These are phyloP conservation scores for Neonectria ditissima DNA, from an alignment of 2,329 filamentous ascomycete species.

Conservation along the genomic window DNA sequence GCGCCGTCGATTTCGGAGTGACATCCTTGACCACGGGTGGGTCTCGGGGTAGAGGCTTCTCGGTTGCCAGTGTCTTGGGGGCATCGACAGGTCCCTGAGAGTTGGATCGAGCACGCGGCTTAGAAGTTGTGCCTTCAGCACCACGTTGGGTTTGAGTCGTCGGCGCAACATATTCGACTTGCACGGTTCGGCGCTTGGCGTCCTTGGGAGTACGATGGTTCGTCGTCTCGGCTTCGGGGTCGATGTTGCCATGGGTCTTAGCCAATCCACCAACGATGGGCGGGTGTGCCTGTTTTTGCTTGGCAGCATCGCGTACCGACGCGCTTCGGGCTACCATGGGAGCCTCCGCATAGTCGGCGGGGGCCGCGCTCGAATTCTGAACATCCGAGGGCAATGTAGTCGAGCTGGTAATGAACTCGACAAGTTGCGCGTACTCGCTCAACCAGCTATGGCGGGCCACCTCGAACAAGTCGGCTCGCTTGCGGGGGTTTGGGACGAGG, in stretches of 20 bases:
- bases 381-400: conserved; percentile 90
- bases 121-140: conserved; percentile 45
- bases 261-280: conserved; percentile 71
- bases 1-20: conserved; percentile 52
- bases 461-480: conserved; percentile 95
- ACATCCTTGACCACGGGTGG: conserved; percentile 61
- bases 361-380: conserved; percentile 78
- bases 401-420: conserved; percentile 96
- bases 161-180: conserved; percentile 97
- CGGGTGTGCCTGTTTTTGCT: conserved; percentile 67
- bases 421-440: conserved; percentile 95
- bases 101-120: conserved; percentile 41
- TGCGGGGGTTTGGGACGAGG: conserved; percentile 92
- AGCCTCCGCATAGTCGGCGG: conserved; percentile 66
- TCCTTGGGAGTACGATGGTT: conserved; percentile 77
- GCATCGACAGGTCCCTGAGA: conserved; percentile 59
- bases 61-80: conserved; percentile 52
- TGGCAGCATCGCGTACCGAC: conserved; percentile 89
- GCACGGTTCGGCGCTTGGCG: conserved; percentile 92
- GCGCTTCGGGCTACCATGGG: conserved; percentile 83
- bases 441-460: conserved; percentile 98
- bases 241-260: conserved; percentile 80
- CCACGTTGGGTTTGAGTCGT: conserved; percentile 86
- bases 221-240: conserved; percentile 68
- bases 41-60: conserved; percentile 72